phyloP scores from a whole-genome alignment of 2,329 filamentous ascomycete species.

The Chrysoporthe deuterocubensis region DNA sequence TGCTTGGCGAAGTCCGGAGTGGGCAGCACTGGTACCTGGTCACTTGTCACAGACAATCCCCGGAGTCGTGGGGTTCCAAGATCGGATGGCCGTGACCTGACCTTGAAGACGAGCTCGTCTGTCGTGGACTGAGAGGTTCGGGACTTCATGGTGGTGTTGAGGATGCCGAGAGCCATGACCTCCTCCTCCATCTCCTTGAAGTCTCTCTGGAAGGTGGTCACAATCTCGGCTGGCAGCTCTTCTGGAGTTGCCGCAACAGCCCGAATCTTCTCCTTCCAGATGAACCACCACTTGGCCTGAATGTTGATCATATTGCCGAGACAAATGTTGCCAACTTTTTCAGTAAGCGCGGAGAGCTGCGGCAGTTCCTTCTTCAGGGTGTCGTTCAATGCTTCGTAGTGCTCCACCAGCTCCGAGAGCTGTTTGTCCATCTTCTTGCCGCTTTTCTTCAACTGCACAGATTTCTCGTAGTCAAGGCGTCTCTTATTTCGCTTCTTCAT shows the following conservation, averaged over 20 bases:
- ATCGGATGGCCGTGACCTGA: conserved; percentile 54
- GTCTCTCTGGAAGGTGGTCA: conserved; percentile 77
- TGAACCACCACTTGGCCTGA: conserved; percentile 80
- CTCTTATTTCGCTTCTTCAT: conserved; percentile 96
- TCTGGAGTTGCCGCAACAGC: conserved; percentile 70
- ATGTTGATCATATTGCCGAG: conserved; percentile 83
- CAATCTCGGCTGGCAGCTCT: conserved; percentile 68
- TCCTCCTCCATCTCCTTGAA: conserved; percentile 77
- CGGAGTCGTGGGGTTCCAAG: conserved; percentile 55
- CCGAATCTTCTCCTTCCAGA: conserved; percentile 83
- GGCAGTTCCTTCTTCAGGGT: conserved; percentile 92
- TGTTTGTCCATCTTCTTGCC: conserved; percentile 89
- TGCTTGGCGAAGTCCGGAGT: conserved; percentile 68
- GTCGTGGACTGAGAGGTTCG: conserved; percentile 64
- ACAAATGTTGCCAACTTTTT: conserved; percentile 81
- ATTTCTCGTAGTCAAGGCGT: conserved; percentile 86
- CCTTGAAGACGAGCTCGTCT: conserved; percentile 55
- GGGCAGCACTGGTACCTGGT: conserved; percentile 65
- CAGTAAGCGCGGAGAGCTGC: conserved; percentile 78
- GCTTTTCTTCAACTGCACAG: conserved; percentile 73
- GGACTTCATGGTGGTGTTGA: conserved; percentile 72
- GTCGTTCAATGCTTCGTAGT: conserved; percentile 90
- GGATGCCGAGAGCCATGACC: conserved; percentile 72
- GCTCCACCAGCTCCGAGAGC: conserved; percentile 79
- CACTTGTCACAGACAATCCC: conserved; percentile 65